Base-by-base conservation (phyloP, 768 basidiomycete species). In the Tylopilus vinaceipallidus region DNA sequence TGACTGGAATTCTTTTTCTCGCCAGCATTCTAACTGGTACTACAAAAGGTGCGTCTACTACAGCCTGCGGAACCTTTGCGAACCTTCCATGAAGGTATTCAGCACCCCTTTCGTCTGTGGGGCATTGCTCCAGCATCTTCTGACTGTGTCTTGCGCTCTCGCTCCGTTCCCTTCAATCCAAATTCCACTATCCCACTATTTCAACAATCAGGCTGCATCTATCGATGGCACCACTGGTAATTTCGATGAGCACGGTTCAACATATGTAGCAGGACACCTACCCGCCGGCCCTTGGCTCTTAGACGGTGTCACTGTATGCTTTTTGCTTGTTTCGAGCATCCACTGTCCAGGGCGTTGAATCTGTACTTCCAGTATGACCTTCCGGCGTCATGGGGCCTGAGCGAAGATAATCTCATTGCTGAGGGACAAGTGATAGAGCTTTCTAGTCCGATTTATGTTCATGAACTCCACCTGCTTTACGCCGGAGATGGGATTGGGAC, bases 401-500 rank as follows among this genome's bases (percentile, higher is more conserved):
- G 49, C 8, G 35, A 64, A 16, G 78, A 81, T 53, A 81, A 81
- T 47, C 62, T 78, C 22, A 58, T 80, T 24, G 68, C 75, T 14
- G 51, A 71, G 7, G 70, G 71, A 2, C 79, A 81, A 49, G 59
- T 71, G 4, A 42, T 81, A 12, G 50, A 62, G 6, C 60, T 75
- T 17, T 45, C 58, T 8, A 44, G 60, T 0, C 58, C 65, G n/a
- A 70, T 68, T 0, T 69, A 61, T 50, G 66, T 72, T 2, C 79
- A 80, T 50, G 70, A 80, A 50, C 57, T 81, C 22, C 76, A 79
- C 48, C 65, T 79, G 42, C 52, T 79, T 11, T 80, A 79, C 54
- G 68, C 75, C 19, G 75, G 74, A 22, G 75, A 75, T 40, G 70
- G 68, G 6, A n/a, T n/a, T 48, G 37, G 1, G 59, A 66, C n/a